Base-by-base conservation (phyloP, 1,139 yeast genomes). In the Debaryomycetaceae sp. region DNA sequence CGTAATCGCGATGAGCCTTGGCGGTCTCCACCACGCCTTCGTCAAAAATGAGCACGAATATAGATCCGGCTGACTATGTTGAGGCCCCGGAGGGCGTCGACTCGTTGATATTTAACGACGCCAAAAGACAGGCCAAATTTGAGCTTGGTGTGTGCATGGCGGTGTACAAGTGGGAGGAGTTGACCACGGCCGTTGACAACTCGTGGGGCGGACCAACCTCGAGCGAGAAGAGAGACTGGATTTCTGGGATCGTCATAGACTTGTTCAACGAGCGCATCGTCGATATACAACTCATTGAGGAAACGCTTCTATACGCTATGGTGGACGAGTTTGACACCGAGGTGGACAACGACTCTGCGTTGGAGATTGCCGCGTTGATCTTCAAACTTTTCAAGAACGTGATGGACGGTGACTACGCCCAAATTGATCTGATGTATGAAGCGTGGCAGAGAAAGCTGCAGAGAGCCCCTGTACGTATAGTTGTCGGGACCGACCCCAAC, bases 191-290 rank as follows among this genome's bases (percentile, higher is more conserved):
- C 0, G 98, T 93, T n/a, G 94, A 78, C n/a, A 85, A 84, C 51
- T 66, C 71, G 23, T 91, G 98, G 98, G 99, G 98, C 37, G 99
- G 98, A 2, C 77, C 95, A 11, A 84, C 84, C 28, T 82, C 95
- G 9, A 75, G 71, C 1, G 97, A 85, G 29, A 91, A 91, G 56
- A 72, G 99, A 49, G 98, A 91, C 52, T 93, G 98, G 98, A 71
- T 89, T 39, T 78, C 88, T 3, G 95, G 88, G 4, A 66, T 84
- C 13, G 75, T 89, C 2, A 75, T 86, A 27, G 97, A 88, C 25
- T 65, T 88, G 34, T 91, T 89, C 49, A 73, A 70, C 29, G 81
- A 71, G 32, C 69, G 61, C 32, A 59, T 68, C 8, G 84, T 89
- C 6, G 97, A 88, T 48, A 66, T 82, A 5, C 81, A 77, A 33